A percentile compares a stretch with the other conserved stretches of the same genome.
These are phyloP conservation scores for Coprinopsis cinerea DNA, from an alignment of 768 basidiomycete genomes.

Conservation along the genomic window DNA sequence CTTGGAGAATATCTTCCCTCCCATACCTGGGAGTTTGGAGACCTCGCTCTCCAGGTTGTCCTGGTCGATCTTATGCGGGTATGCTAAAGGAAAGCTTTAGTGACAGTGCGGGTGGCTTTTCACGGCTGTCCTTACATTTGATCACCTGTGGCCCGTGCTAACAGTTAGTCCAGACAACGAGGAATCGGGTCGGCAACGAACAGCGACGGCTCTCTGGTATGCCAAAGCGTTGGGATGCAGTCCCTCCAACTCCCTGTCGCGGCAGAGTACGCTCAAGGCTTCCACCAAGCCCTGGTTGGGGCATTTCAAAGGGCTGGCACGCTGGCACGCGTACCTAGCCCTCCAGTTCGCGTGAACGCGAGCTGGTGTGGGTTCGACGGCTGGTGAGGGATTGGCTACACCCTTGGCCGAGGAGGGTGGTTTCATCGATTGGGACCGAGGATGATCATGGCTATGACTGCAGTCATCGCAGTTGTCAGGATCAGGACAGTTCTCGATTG, in stretches of 20 bases:
- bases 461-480: background rate
- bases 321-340: conserved; percentile 50
- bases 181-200: conserved; percentile 26
- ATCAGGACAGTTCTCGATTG: conserved; percentile 36
- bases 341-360: conserved; percentile 27
- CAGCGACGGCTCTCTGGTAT: conserved; percentile 70
- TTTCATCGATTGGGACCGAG: no score
- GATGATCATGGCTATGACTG: no score
- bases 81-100: conserved; percentile 30
- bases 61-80: conserved; percentile 36
- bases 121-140: conserved; percentile 23
- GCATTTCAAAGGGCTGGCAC: conserved; percentile 62
- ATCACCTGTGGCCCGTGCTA: conserved; percentile 17
- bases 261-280: conserved; percentile 56
- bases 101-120: background rate
- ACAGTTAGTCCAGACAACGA: background rate
- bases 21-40: conserved; percentile 39
- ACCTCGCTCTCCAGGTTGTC: conserved; percentile 36
- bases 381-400: background rate
- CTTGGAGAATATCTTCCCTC: conserved; percentile 25
- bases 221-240: conserved; percentile 61
- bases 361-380: conserved; percentile 18
- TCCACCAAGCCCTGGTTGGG: conserved; percentile 57
- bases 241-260: conserved; percentile 58
- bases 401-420: no score